phyloP scores from a whole-genome alignment of 345 rosid species.

The Syzygium grande region DNA sequence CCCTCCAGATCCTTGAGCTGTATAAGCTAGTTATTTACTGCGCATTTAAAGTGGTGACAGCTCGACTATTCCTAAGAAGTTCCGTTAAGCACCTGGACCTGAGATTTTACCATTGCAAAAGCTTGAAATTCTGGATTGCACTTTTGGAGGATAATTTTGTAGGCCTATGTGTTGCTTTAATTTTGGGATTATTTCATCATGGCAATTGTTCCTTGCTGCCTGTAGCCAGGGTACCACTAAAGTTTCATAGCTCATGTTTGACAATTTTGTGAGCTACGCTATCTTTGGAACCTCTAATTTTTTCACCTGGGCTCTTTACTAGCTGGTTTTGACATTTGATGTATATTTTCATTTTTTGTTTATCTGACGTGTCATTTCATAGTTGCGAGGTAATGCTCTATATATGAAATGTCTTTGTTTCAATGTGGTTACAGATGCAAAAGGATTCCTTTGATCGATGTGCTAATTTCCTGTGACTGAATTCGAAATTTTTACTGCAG shows the following conservation, averaged over 20 bases:
- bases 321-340: background rate
- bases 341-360: background rate
- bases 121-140: background rate
- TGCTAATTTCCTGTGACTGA: slow-evolving; percentile 7
- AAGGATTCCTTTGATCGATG: background rate
- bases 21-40: background rate
- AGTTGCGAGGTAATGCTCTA: background rate
- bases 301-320: background rate
- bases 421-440: background rate
- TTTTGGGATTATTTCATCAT: background rate
- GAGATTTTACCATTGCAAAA: background rate
- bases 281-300: background rate
- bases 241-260: background rate
- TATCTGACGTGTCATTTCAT: background rate
- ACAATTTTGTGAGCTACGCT: background rate
- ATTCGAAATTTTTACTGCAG: slow-evolving; percentile 48
- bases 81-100: background rate
- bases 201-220: background rate
- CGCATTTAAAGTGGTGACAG: background rate
- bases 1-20: background rate
- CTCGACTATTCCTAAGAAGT: background rate
- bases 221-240: background rate
- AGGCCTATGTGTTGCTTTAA: background rate
- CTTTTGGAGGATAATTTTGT: background rate
- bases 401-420: background rate